These are phyloP conservation scores for Lithospermum erythrorhizon DNA, from an alignment of 257 asterid genomes.

Conservation along the genomic window DNA sequence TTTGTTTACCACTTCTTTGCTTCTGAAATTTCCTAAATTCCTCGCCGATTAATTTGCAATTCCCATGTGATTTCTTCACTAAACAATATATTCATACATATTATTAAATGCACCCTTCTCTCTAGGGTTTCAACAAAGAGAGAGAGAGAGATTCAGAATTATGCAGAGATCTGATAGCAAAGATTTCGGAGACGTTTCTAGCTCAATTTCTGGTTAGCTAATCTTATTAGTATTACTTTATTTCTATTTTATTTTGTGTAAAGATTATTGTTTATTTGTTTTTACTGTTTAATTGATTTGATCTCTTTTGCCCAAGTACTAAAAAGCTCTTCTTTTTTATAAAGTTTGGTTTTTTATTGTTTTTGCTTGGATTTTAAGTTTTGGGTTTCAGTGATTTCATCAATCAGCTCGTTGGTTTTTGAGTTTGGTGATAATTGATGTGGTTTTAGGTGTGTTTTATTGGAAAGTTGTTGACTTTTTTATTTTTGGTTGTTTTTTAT, in stretches of 20 bases:
- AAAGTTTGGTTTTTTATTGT: neutral
- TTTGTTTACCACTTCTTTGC: neutral
- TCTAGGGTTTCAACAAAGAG: neutral
- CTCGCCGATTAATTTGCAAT: neutral
- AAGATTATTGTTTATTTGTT: neutral
- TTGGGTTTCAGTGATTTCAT: neutral
- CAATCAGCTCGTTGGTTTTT: neutral
- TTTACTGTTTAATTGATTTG: neutral
- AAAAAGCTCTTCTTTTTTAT: too few species aligned
- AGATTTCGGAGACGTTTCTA: slow-evolving; percentile 24
- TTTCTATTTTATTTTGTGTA: neutral
- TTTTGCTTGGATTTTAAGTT: too few species aligned
- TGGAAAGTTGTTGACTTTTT: too few species aligned
- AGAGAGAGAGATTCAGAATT: neutral
- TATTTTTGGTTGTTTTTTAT: too few species aligned
- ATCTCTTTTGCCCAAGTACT: neutral
- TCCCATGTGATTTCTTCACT: neutral
- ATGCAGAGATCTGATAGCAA: slow-evolving; percentile 60
- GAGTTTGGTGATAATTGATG: neutral
- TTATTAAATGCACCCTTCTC: neutral
- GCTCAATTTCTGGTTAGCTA: slow-evolving; percentile 42
- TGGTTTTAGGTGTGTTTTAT: neutral
- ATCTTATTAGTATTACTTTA: neutral
- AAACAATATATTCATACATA: slow-evolving; percentile 2
- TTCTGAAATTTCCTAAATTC: neutral